A percentile compares a stretch with the other conserved stretches of the same genome.
Conservation (phyloP, 108 stramenopile genomes). For the Pseudonitzschia pungens region DNA sequence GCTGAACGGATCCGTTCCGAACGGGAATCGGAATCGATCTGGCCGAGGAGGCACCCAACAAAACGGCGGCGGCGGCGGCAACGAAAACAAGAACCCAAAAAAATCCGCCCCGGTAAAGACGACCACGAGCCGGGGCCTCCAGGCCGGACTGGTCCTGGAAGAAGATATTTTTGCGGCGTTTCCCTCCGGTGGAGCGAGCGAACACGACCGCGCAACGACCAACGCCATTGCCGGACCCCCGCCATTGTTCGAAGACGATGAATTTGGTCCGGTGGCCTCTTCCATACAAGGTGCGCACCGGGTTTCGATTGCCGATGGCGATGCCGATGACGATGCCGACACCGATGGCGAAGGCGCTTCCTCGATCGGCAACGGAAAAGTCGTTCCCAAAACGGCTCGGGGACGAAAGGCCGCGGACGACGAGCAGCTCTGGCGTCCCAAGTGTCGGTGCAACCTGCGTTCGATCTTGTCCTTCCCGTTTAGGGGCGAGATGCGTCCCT, state of each 20-base stretch:
- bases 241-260: slow-evolving; percentile 23
- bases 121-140: slow-evolving; percentile 14
- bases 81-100: not conserved
- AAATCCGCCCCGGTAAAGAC: not conserved
- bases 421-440: slow-evolving; percentile 1
- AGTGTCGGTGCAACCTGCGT: slow-evolving; percentile 3
- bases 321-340: not conserved
- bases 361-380: not conserved
- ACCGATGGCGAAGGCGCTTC: not conserved
- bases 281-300: slow-evolving; percentile 28
- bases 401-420: not conserved
- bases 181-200: not conserved
- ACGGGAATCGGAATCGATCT: too few species aligned
- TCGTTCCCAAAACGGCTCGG: not conserved
- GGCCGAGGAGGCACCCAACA: too few species aligned
- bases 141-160: slow-evolving; percentile 30
- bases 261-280: slow-evolving; percentile 22
- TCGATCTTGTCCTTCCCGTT: not conserved
- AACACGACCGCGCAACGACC: not conserved
- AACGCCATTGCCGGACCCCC: not conserved
- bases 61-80: too few species aligned
- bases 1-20: too few species aligned
- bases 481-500: not conserved
- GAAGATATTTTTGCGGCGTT: slow-evolving; percentile 23
- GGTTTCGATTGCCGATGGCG: slow-evolving; percentile 8